Evolutionary conservation across 2,329 filamentous ascomycete species (phyloP), one percentile per base, ranked within the genome.

Genomic region (Fusarium continuum): DNA sequence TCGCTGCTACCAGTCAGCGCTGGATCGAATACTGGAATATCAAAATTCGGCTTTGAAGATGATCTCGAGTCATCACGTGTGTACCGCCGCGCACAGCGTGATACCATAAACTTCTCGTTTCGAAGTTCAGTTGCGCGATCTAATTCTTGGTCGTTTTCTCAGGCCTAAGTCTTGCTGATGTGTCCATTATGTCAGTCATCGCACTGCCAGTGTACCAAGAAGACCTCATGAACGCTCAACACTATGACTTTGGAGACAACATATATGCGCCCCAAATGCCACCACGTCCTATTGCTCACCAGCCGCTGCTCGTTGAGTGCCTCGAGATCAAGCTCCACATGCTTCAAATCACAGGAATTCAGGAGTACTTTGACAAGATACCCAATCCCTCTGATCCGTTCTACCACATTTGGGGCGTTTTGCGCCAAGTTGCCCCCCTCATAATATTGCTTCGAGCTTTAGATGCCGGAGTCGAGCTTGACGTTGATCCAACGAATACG

Each of bases 21-120:
- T 1, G 20, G 28, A 1, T 5, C 8, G 1, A 8, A 2, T 6
- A 26, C 2, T n/a, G 0, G 6, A 4, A 19, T 54, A 16, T 28
- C 22, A 0, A 51, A 23, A 7, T 54, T 22, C 2, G 45, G 34
- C 3, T 54, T 54, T 13, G 51, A 54, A 9, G 45, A 41, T 0
- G 51, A 54, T 1, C 34, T 54, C 2, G 51, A 51, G 6, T 34
- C 26, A 5, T 54, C 51, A 10, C 46, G n/a, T 0, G 45, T 54
- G 0, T 54, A 54, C 5, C 34, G 46, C 2, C 45, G 35, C 0
- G 46, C 34, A 34, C 7, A 40, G 0, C 48, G 45, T 7, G 44
- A 56, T 0, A 32, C 26, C 1, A 52, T 54, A 28, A 46, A 54
- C 0, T 52, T 1, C 9, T 54, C 51, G 1, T 25, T 35, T 2